phyloP scores from a whole-genome alignment of 306 rosid genomes.

The Lathyrus sativus region DNA sequence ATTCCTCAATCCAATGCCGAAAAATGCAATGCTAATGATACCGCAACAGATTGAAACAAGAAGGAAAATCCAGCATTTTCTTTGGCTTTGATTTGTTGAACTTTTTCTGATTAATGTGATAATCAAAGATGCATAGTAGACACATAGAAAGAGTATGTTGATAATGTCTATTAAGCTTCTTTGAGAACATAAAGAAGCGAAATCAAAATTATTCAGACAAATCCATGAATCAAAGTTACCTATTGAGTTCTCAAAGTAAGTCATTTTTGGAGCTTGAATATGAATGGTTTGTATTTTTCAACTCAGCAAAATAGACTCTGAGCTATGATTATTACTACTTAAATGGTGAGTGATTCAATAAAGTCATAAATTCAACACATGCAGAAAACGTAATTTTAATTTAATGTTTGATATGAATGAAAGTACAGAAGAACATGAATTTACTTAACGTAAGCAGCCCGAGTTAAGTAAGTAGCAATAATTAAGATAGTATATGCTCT shows the following conservation, averaged over 20 bases:
- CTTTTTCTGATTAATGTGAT: conserved; percentile 35
- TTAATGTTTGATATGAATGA: too few species aligned
- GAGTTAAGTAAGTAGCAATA: too few species aligned
- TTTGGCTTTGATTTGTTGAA: conserved; percentile 14
- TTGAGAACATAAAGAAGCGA: conserved; percentile 50
- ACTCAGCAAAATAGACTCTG: not conserved
- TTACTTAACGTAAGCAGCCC: too few species aligned
- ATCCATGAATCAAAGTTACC: conserved; percentile 34
- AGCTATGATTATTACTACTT: not conserved
- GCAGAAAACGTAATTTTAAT: too few species aligned
- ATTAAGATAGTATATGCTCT: too few species aligned
- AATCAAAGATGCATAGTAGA: conserved; percentile 38
- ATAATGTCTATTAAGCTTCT: conserved; percentile 43
- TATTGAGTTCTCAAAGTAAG: conserved; percentile 1
- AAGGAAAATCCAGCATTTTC: conserved; percentile 39
- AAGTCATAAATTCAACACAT: too few species aligned
- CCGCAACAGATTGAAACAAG: conserved; percentile 51
- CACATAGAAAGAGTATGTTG: conserved; percentile 47
- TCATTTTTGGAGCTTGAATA: conserved; percentile 34
- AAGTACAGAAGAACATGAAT: too few species aligned
- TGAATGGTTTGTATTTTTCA: not conserved
- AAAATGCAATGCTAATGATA: conserved; percentile 47
- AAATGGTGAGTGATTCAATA: too few species aligned
- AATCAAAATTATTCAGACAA: conserved; percentile 48
- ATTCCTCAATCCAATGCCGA: conserved; percentile 46